phyloP scores from a whole-genome alignment of 2,329 filamentous ascomycete genomes.

The Mycosphaerella sp. region DNA sequence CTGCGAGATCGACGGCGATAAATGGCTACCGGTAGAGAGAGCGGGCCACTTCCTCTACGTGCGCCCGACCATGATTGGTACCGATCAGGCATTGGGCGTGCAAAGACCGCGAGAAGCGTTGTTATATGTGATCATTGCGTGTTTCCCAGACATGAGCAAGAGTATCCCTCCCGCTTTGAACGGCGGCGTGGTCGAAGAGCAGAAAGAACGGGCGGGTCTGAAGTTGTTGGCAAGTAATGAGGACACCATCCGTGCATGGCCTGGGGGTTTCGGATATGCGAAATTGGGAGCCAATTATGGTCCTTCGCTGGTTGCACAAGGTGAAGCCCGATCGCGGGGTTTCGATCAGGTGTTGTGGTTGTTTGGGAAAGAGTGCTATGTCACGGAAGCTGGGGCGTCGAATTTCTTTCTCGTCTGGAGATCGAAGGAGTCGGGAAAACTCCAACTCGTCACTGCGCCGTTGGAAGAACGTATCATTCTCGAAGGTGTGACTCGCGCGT shows the following conservation, averaged over 20 bases:
- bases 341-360: slow-evolving; percentile 94
- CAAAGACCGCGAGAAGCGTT: slow-evolving; percentile 75
- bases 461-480: slow-evolving; percentile 74
- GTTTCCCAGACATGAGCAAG: slow-evolving; percentile 42
- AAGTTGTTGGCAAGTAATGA: slow-evolving; percentile 71
- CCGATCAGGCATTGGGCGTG: slow-evolving; percentile 72
- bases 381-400: slow-evolving; percentile 85
- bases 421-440: slow-evolving; percentile 48
- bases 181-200: slow-evolving; percentile 18
- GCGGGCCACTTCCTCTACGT: slow-evolving; percentile 67
- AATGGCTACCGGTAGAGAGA: slow-evolving; percentile 68
- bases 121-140: slow-evolving; percentile 67
- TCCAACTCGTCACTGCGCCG: slow-evolving; percentile 75
- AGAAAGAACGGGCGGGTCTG: slow-evolving; percentile 39
- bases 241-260: slow-evolving; percentile 86
- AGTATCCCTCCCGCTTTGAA: slow-evolving; percentile 28
- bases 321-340: slow-evolving; percentile 64
- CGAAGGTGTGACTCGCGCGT: slow-evolving; percentile 79
- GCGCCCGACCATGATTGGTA: slow-evolving; percentile 80
- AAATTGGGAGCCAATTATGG: slow-evolving; percentile 95
- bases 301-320: slow-evolving; percentile 70
- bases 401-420: slow-evolving; percentile 89
- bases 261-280: slow-evolving; percentile 83
- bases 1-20: slow-evolving; percentile 64
- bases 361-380: slow-evolving; percentile 67